Evolutionary conservation across 768 basidiomycete genomes (phyloP).

Genomic region (Hygrocybe punicea): DNA sequence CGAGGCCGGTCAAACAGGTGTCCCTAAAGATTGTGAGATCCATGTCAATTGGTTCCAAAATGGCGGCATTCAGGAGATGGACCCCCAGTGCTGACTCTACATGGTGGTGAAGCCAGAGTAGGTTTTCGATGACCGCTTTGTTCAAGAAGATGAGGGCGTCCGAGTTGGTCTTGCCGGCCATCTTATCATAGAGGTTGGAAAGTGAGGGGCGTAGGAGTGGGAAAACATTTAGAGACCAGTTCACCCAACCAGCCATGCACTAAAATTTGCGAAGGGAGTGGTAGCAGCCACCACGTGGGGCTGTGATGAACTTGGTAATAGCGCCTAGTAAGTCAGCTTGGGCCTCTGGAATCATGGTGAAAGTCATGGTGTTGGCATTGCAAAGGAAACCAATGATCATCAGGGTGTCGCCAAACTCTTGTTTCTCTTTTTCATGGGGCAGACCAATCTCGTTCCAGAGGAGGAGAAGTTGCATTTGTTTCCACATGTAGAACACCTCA

Average conservation of each 20-base stretch:
- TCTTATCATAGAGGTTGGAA: too few relatives aligned
- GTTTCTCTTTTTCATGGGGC: slow-evolving; percentile 40
- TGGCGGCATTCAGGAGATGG: too few relatives aligned
- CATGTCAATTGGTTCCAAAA: slow-evolving; percentile 13
- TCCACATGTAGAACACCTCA: slow-evolving; percentile 20
- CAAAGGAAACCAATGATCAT: slow-evolving; percentile 41
- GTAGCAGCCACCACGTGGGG: background rate
- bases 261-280: slow-evolving; percentile 29
- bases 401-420: slow-evolving; percentile 31
- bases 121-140: too few relatives aligned
- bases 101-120: too few relatives aligned
- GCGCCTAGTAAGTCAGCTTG: slow-evolving; percentile 11
- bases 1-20: too few relatives aligned
- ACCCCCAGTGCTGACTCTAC: too few relatives aligned
- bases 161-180: too few relatives aligned
- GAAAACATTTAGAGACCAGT: slow-evolving; percentile 40
- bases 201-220: too few relatives aligned
- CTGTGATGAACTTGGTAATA: background rate
- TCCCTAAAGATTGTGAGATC: slow-evolving; percentile 22
- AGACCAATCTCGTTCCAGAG: slow-evolving; percentile 42
- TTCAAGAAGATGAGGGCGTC: too few relatives aligned
- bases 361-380: slow-evolving; percentile 34
- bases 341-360: slow-evolving; percentile 15
- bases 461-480: slow-evolving; percentile 31
- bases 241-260: too few relatives aligned